Conservation (phyloP, 140 eudicot species). For the Eryngium alpinum region DNA sequence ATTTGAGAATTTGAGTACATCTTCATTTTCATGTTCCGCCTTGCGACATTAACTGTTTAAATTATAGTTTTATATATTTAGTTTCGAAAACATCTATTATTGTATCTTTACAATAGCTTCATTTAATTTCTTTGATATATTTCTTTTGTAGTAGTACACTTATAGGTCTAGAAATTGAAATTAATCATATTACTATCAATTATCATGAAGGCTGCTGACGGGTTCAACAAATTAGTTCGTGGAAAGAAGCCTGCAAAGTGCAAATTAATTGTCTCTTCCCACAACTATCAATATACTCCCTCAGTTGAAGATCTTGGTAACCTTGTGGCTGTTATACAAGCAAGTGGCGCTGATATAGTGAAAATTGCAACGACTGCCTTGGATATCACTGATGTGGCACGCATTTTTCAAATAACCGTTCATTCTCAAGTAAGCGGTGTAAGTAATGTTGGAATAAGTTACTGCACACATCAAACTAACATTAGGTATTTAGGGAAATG, state of each 20-base stretch:
- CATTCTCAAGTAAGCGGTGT: constrained; percentile 88
- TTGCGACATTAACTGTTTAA: neutral
- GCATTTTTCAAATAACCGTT: constrained; percentile 85
- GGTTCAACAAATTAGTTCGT: constrained; percentile 41
- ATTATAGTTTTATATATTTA: neutral
- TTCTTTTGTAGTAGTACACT: neutral
- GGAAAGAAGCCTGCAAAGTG: constrained; percentile 72
- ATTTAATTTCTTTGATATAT: constrained; percentile 1
- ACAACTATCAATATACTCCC: constrained; percentile 80
- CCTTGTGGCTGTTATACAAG: constrained; percentile 86
- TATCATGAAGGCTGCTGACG: constrained; percentile 58
- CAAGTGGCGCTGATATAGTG: constrained; percentile 94
- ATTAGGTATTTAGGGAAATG: neutral
- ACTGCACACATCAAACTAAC: neutral
- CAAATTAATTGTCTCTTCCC: constrained; percentile 84
- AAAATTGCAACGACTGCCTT: constrained; percentile 87
- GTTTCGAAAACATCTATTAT: neutral
- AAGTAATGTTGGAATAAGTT: constrained; percentile 27
- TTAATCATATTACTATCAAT: neutral
- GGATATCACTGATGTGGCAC: constrained; percentile 87
- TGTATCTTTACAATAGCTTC: neutral
- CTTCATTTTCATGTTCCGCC: neutral
- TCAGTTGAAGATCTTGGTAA: constrained; percentile 75
- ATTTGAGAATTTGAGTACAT: neutral
- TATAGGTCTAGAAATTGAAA: neutral